These are phyloP conservation scores for Sporothrix pseudoabietina DNA, from an alignment of 2,329 filamentous ascomycete species.

Conservation along the genomic window DNA sequence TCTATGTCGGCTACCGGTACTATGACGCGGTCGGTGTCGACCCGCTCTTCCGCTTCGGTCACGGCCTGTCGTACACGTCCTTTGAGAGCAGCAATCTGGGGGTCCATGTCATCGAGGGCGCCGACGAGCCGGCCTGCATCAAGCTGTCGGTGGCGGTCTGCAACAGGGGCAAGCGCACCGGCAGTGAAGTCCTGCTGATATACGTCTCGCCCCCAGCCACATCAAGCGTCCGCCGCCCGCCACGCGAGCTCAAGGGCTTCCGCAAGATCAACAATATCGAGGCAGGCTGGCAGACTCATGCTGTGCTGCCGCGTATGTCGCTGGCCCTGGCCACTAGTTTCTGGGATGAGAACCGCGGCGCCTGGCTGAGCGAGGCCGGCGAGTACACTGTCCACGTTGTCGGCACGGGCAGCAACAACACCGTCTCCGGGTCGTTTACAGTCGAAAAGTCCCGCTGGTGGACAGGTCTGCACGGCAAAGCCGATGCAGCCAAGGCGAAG, in stretches of 20 bases:
- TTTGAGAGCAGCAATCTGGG: slow-evolving; percentile 52
- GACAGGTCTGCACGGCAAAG: slow-evolving; percentile 25
- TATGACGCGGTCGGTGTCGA: slow-evolving; percentile 70
- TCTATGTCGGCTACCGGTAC: slow-evolving; percentile 80
- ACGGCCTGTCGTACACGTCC: slow-evolving; percentile 75
- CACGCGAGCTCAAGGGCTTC: slow-evolving; percentile 61
- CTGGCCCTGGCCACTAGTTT: slow-evolving; percentile 30
- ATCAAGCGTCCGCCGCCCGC: slow-evolving; percentile 50
- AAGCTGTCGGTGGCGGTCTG: slow-evolving; percentile 46
- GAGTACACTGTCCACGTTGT: slow-evolving; percentile 26
- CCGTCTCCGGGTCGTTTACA: neutral
- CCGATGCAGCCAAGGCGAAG: neutral
- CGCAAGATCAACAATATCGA: slow-evolving; percentile 49
- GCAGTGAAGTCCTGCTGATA: slow-evolving; percentile 58
- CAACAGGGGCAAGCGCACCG: slow-evolving; percentile 50
- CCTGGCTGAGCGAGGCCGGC: slow-evolving; percentile 31
- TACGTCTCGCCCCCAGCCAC: slow-evolving; percentile 44
- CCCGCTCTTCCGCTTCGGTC: slow-evolving; percentile 75
- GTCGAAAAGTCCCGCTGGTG: slow-evolving; percentile 29
- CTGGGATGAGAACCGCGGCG: slow-evolving; percentile 30
- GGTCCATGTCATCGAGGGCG: slow-evolving; percentile 30
- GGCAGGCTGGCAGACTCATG: slow-evolving; percentile 11
- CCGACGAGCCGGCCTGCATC: slow-evolving; percentile 45
- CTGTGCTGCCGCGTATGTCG: slow-evolving; percentile 10
- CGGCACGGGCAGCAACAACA: slow-evolving; percentile 27